These are phyloP conservation scores for Metschnikowia aberdeeniae DNA, from an alignment of 805 yeast species.

Conservation along the genomic window DNA sequence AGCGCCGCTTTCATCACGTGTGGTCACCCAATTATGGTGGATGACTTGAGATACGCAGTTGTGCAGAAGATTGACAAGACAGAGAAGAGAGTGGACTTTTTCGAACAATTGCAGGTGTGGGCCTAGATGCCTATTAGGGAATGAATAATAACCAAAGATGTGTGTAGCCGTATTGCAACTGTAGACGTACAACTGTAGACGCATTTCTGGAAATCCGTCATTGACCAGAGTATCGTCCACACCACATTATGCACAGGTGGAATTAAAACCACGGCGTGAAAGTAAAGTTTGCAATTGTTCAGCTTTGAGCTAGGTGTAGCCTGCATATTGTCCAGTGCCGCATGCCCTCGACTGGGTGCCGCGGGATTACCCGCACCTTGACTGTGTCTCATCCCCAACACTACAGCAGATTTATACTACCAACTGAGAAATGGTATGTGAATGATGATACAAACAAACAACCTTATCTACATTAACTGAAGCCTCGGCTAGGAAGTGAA, in stretches of 20 bases:
- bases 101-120: slow-evolving; percentile 19
- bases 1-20: slow-evolving; percentile 37
- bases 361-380: no score
- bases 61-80: slow-evolving; percentile 17
- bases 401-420: no score
- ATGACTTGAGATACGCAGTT: slow-evolving; percentile 24
- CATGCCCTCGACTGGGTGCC: no score
- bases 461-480: slow-evolving; percentile 23
- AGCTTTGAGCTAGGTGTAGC: no score
- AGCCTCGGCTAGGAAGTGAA: slow-evolving; percentile 17
- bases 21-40: slow-evolving; percentile 33
- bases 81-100: slow-evolving; percentile 17
- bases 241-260: no score
- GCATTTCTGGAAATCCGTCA: no score
- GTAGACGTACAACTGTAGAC: neutral
- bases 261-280: no score
- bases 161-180: neutral
- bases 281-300: no score
- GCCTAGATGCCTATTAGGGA: slow-evolving; percentile 17
- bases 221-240: no score
- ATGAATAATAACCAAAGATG: neutral
- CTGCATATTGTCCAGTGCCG: no score
- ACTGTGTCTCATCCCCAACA: no score
- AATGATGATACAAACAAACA: slow-evolving; percentile 18
- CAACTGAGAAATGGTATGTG: slow-evolving; percentile 12